These are phyloP conservation scores for Magnolia changhungtana DNA, from an alignment of 164 flowering plant genomes.

Conservation along the genomic window DNA sequence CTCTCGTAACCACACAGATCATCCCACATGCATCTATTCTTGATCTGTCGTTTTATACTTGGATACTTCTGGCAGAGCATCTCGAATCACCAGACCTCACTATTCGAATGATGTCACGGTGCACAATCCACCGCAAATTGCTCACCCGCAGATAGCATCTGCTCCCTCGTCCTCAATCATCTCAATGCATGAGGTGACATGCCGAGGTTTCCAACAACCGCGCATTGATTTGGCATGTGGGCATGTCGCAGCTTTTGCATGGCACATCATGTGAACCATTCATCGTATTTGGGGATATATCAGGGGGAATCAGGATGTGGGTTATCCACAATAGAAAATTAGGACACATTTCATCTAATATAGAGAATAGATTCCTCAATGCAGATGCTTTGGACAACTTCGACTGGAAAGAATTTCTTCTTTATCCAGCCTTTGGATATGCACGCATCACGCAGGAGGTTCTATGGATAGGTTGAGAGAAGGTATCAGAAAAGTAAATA, in stretches of 20 bases:
- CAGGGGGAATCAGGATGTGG: background rate
- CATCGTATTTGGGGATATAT: background rate
- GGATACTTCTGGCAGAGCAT: slow-evolving; percentile 1
- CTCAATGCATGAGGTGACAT: background rate
- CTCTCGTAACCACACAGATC: background rate
- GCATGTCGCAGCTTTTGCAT: background rate
- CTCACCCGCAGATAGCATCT: background rate
- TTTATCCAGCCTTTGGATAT: too few relatives aligned
- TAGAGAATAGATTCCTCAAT: background rate
- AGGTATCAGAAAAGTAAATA: too few relatives aligned
- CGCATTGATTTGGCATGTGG: background rate
- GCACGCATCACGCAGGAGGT: too few relatives aligned
- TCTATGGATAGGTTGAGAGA: too few relatives aligned
- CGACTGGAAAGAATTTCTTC: background rate
- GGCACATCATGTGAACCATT: background rate
- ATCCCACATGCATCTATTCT: background rate
- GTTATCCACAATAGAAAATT: background rate
- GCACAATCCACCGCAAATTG: background rate
- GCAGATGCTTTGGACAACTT: background rate
- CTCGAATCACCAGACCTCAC: background rate
- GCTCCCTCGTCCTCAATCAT: background rate
- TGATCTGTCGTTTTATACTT: slow-evolving; percentile 7
- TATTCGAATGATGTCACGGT: background rate
- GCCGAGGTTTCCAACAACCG: background rate
- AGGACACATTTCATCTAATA: background rate